Evolutionary conservation across 106 monocot species (phyloP), one percentile per base, ranked within the genome.

Genomic region (Posidonia australis): DNA sequence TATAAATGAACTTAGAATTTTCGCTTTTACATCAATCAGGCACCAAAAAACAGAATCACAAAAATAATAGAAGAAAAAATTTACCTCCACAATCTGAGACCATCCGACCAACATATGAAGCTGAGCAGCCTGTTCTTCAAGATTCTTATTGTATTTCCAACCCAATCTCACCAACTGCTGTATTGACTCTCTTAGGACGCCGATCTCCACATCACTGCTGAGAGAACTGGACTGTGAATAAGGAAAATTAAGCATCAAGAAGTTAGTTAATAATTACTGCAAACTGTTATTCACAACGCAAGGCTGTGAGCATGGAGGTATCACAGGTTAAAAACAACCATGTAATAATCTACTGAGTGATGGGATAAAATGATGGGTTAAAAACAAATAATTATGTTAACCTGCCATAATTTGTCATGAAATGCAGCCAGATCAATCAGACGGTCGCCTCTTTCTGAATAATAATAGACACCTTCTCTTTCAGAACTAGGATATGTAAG

Each of bases 61-160:
- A 5, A 10, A 57, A 22, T 25, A 58, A 51, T 64, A 32, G 42
- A 23, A 65, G 63, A 44, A 46, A 60, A 22, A 55, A n/a, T 0
- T 44, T 23, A 85, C 96, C 82, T 96, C 86, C 25, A 84, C 82
- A 77, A 96, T 56, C 62, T 96, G 90, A 65, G 96, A 84, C 96
- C 96, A 96, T 12, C 78, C 87, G 43, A 84, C 79, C 65, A 96
- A 70, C 90, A 96, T 82, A 79, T 96, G 96, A 72, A 87, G 82
- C 53, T 96, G 96, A 23, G 96, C 90, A 36, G 87, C 87, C 65
- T 96, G 86, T 66, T 96, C 96, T 87, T 96, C 96, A 75, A 90
- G 82, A 77, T 82, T 86, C 46, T 80, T 90, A 65, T 90, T 96
- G 73, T 84, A 82, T 71, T 76, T 84, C 90, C 90, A 90, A 13